Conservation (phyloP, 192 early-diverging fungal species). For the Lobosporangium transversale region DNA sequence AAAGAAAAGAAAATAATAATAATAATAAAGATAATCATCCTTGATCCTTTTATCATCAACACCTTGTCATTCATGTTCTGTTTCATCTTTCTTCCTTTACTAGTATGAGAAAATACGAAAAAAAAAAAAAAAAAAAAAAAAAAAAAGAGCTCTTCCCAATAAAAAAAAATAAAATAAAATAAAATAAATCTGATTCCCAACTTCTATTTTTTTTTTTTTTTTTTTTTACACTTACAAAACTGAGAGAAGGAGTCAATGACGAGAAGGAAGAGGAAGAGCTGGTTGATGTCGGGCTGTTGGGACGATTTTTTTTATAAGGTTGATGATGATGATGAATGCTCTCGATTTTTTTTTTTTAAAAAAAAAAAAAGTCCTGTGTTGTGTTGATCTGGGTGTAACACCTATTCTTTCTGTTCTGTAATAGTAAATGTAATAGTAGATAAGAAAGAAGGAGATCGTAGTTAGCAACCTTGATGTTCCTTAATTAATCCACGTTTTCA, state of each 20-base stretch:
- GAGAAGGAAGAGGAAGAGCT: neutral
- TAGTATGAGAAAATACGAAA: too few relatives aligned
- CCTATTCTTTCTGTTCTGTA: neutral
- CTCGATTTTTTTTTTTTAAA: constrained; percentile 25
- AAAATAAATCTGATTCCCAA: too few relatives aligned
- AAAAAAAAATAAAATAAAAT: neutral
- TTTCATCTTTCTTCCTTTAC: too few relatives aligned
- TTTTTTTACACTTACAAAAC: constrained; percentile 12
- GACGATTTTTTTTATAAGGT: constrained; percentile 40
- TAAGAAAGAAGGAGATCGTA: neutral
- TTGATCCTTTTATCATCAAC: too few relatives aligned
- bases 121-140: too few relatives aligned
- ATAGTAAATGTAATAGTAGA: too few relatives aligned
- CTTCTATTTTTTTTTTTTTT: constrained; percentile 18
- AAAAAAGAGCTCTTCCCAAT: neutral
- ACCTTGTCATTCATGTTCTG: too few relatives aligned
- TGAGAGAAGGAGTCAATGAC: too few relatives aligned
- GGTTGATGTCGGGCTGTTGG: constrained; percentile 22
- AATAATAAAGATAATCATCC: too few relatives aligned
- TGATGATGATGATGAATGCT: constrained; percentile 39
- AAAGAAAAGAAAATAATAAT: too few relatives aligned
- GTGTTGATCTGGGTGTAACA: constrained; percentile 6
- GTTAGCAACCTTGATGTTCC: neutral
- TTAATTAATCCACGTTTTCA: too few relatives aligned
- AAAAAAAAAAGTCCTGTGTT: too few relatives aligned